Conservation (phyloP, 2,329 filamentous ascomycete species). For the Penicillium sp. region DNA sequence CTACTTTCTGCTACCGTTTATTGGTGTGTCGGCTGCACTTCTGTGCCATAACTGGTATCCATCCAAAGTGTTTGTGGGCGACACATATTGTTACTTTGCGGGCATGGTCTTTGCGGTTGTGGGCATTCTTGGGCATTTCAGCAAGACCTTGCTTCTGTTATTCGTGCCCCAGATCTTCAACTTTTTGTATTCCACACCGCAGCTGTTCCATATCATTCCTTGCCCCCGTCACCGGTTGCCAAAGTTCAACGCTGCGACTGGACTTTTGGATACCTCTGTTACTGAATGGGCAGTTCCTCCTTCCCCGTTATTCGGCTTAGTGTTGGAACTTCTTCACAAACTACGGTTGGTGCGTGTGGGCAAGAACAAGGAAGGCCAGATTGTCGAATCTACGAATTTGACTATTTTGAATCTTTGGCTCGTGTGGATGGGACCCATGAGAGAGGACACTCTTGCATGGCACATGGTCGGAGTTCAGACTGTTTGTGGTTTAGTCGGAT, state of each 20-base stretch:
- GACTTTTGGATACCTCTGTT: slow-evolving; percentile 80
- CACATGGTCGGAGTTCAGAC: slow-evolving; percentile 80
- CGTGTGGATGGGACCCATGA: slow-evolving; percentile 88
- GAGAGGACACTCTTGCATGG: slow-evolving; percentile 77
- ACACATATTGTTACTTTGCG: slow-evolving; percentile 99
- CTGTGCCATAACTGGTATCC: slow-evolving; percentile 95
- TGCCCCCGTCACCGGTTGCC: slow-evolving; percentile 92
- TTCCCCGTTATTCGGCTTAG: slow-evolving; percentile 59
- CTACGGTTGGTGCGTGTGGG: slow-evolving; percentile 68
- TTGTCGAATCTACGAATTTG: slow-evolving; percentile 82
- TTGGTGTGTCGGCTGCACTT: slow-evolving; percentile 85
- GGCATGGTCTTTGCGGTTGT: slow-evolving; percentile 99
- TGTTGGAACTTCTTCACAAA: slow-evolving; percentile 66
- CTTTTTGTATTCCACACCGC: slow-evolving; percentile 88
- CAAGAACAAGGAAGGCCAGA: slow-evolving; percentile 65
- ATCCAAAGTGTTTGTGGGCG: slow-evolving; percentile 90
- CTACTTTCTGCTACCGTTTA: slow-evolving; percentile 89
- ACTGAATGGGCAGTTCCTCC: slow-evolving; percentile 77
- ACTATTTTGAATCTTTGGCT: slow-evolving; percentile 96
- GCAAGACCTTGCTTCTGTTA: slow-evolving; percentile 88
- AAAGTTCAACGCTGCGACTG: slow-evolving; percentile 79
- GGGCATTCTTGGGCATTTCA: slow-evolving; percentile 94
- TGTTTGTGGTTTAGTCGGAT: slow-evolving; percentile 71
- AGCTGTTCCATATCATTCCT: slow-evolving; percentile 84
- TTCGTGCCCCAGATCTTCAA: slow-evolving; percentile 95